Evolutionary conservation across 768 basidiomycete species (phyloP).

Genomic region (Baorangia bicolor): DNA sequence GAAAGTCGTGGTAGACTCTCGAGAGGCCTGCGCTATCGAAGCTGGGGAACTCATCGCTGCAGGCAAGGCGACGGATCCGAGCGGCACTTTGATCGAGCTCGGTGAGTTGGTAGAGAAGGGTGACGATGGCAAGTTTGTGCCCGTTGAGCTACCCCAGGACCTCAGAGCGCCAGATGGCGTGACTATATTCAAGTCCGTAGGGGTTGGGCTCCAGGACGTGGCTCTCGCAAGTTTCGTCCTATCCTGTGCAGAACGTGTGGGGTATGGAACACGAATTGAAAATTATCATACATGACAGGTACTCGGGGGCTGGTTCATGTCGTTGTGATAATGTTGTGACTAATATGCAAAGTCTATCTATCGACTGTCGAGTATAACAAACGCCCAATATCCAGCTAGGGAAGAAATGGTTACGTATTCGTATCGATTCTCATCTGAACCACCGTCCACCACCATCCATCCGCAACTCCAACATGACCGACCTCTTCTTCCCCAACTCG

Average conservation of each 20-base stretch:
- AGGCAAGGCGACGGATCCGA: slow-evolving; percentile 38
- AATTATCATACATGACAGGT: not conserved
- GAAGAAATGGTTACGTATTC: too few relatives aligned
- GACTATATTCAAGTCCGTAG: slow-evolving; percentile 87
- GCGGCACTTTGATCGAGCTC: slow-evolving; percentile 57
- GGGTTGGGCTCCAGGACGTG: slow-evolving; percentile 84
- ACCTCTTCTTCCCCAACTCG: too few relatives aligned
- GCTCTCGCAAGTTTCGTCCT: slow-evolving; percentile 76
- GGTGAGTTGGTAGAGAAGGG: slow-evolving; percentile 53
- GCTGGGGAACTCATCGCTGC: slow-evolving; percentile 77
- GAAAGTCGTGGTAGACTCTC: too few relatives aligned
- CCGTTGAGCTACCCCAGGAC: slow-evolving; percentile 14
- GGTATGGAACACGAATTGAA: slow-evolving; percentile 42
- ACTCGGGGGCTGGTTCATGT: not conserved
- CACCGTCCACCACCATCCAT: too few relatives aligned
- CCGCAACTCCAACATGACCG: too few relatives aligned
- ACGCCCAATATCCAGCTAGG: too few relatives aligned
- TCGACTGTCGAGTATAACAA: not conserved
- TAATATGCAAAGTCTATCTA: too few relatives aligned
- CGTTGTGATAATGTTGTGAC: not conserved
- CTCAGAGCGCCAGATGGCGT: slow-evolving; percentile 43
- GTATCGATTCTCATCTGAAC: too few relatives aligned
- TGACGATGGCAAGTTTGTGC: slow-evolving; percentile 4
- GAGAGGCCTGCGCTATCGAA: slow-evolving; percentile 65
- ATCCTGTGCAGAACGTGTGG: slow-evolving; percentile 52